phyloP scores from a whole-genome alignment of 805 yeast species.

The Kuraishia borneana region DNA sequence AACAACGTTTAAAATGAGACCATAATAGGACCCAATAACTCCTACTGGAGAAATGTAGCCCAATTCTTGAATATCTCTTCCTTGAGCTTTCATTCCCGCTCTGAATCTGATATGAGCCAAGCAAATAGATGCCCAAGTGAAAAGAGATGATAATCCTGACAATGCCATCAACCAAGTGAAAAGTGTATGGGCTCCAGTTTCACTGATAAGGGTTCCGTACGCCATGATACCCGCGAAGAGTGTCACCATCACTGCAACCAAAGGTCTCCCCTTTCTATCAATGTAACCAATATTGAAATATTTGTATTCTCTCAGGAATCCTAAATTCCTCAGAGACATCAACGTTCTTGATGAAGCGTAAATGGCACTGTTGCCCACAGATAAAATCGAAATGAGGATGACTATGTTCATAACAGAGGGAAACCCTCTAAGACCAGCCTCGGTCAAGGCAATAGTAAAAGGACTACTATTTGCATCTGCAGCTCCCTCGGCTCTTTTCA shows the following conservation, averaged over 20 bases:
- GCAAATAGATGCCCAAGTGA: slow-evolving; percentile 39
- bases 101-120: slow-evolving; percentile 33
- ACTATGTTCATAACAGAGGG: slow-evolving; percentile 30
- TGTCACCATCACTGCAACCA: slow-evolving; percentile 29
- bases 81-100: slow-evolving; percentile 29
- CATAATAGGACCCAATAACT: slow-evolving; percentile 27
- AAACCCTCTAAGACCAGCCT: slow-evolving; percentile 22
- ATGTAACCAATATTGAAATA: slow-evolving; percentile 26
- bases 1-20: slow-evolving; percentile 21
- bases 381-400: slow-evolving; percentile 26
- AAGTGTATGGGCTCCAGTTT: slow-evolving; percentile 15
- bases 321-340: slow-evolving; percentile 32
- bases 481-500: slow-evolving; percentile 15
- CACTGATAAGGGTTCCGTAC: slow-evolving; percentile 13
- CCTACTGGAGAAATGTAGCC: slow-evolving; percentile 32
- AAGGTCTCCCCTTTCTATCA: slow-evolving; percentile 40
- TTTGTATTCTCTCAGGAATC: slow-evolving; percentile 27
- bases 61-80: slow-evolving; percentile 27
- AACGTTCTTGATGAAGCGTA: slow-evolving; percentile 45
- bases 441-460: slow-evolving; percentile 32
- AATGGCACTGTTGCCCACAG: slow-evolving; percentile 44
- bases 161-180: slow-evolving; percentile 39
- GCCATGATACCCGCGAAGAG: slow-evolving; percentile 29
- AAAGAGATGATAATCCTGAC: slow-evolving; percentile 34
- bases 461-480: slow-evolving; percentile 29